Evolutionary conservation across 1,284 basidiomycete species (phyloP).

Genomic region (Takashimella tepidaria): DNA sequence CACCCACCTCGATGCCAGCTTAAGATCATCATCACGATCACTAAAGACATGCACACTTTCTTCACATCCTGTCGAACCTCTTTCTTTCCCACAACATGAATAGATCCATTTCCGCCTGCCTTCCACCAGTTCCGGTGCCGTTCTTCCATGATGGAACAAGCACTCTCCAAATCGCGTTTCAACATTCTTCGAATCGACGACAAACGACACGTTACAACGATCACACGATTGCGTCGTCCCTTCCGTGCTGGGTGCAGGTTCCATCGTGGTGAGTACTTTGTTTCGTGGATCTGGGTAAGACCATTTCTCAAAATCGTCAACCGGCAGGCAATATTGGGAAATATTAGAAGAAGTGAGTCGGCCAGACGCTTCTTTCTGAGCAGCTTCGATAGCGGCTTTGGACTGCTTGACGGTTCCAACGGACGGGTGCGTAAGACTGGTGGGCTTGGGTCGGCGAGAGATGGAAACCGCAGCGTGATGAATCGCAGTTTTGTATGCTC

Average conservation of each 20-base stretch:
- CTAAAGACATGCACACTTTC: conserved; percentile 34
- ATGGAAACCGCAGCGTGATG: conserved; percentile 45
- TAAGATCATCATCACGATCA: conserved; percentile 54
- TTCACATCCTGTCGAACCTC: conserved; percentile 48
- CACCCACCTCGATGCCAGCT: conserved; percentile 66
- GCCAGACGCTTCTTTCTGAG: conserved; percentile 57
- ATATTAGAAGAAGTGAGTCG: conserved; percentile 55
- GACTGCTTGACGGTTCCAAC: conserved; percentile 74
- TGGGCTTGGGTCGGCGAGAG: conserved; percentile 59
- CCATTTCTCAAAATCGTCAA: conserved; percentile 60
- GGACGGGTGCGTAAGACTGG: conserved; percentile 60
- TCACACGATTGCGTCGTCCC: conserved; percentile 67
- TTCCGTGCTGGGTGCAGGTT: conserved; percentile 58
- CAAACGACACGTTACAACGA: conserved; percentile 65
- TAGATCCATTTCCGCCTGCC: conserved; percentile 43
- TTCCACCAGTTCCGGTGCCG: conserved; percentile 35
- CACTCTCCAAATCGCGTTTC: conserved; percentile 62
- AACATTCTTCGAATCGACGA: conserved; percentile 53
- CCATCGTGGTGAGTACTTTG: conserved; percentile 45
- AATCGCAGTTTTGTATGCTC: conserved; percentile 43
- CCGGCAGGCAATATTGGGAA: conserved; percentile 57
- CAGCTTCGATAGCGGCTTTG: conserved; percentile 56
- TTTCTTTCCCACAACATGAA: conserved; percentile 53
- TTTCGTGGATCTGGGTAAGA: conserved; percentile 67
- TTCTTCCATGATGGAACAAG: conserved; percentile 72